phyloP scores from a whole-genome alignment of 2,329 filamentous ascomycete genomes.

The Tolypocladium inflatum region DNA sequence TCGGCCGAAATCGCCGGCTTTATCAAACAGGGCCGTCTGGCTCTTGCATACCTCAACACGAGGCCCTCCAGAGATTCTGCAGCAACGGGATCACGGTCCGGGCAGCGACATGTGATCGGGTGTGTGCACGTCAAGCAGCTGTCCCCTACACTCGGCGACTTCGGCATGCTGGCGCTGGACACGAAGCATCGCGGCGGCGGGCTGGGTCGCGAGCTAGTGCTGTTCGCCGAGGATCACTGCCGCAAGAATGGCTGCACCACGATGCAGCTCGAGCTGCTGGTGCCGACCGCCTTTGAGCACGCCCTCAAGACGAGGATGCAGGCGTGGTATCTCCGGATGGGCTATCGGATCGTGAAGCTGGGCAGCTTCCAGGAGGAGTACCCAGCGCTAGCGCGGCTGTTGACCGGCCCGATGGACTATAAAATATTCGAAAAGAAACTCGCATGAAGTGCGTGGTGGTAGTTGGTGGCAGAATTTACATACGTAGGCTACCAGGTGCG shows the following conservation, averaged over 20 bases:
- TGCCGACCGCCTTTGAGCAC: slow-evolving; percentile 16
- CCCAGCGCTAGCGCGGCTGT: slow-evolving; percentile 13
- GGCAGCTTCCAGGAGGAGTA: slow-evolving; percentile 17
- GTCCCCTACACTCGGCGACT: slow-evolving; percentile 11
- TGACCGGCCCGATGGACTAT: slow-evolving; percentile 17
- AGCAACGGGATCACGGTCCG: not conserved
- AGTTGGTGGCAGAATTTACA: not conserved
- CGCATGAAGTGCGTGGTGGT: not conserved
- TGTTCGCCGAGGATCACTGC: slow-evolving; percentile 18
- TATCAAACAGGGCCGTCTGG: slow-evolving; percentile 13
- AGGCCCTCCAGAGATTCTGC: not conserved
- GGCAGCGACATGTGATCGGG: slow-evolving; percentile 9
- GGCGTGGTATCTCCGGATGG: slow-evolving; percentile 18
- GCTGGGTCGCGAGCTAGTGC: slow-evolving; percentile 12
- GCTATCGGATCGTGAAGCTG: slow-evolving; percentile 15
- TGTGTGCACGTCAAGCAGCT: slow-evolving; percentile 16
- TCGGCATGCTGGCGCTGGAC: slow-evolving; percentile 19
- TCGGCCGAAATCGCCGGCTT: slow-evolving; percentile 10
- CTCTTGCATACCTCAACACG: slow-evolving; percentile 11
- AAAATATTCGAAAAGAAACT: slow-evolving; percentile 17
- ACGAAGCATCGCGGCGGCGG: slow-evolving; percentile 12
- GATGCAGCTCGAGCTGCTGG: slow-evolving; percentile 19
- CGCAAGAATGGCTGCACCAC: slow-evolving; percentile 13
- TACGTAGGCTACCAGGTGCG: no score
- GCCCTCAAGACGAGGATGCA: slow-evolving; percentile 15